Evolutionary conservation across 129 eudicot species (phyloP).

Genomic region (Scalesia atractyloides): DNA sequence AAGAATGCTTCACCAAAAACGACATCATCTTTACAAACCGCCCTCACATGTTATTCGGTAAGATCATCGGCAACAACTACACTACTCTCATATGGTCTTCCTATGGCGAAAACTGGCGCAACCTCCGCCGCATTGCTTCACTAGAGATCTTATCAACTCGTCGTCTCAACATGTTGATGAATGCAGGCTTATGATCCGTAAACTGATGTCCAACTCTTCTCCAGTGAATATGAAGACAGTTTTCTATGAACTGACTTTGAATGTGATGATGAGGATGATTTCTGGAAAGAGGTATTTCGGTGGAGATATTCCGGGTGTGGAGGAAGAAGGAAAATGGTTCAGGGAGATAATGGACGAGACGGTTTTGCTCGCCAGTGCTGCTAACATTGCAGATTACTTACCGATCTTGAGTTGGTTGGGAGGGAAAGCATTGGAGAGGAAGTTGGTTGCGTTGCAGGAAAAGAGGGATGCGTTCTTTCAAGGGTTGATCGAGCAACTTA

Average conservation of each 20-base stretch:
- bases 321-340: not conserved
- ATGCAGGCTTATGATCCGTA: not conserved
- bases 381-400: not conserved
- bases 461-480: constrained; percentile 43
- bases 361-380: not conserved
- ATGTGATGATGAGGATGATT: not conserved
- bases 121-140: not conserved
- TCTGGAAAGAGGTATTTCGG: not conserved
- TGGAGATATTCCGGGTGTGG: not conserved
- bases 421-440: constrained; percentile 27
- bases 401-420: not conserved
- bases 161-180: not conserved
- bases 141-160: not conserved
- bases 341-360: not conserved
- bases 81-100: not conserved
- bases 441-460: constrained; percentile 17
- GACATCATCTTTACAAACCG: not conserved
- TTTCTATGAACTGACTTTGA: not conserved
- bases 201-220: not conserved
- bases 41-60: not conserved
- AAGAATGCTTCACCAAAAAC: not conserved
- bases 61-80: not conserved
- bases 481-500: constrained; percentile 36
- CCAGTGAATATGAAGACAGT: not conserved
- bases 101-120: not conserved